Base-by-base conservation (phyloP, 306 rosid species). In the Cyclanthera cordifolia region DNA sequence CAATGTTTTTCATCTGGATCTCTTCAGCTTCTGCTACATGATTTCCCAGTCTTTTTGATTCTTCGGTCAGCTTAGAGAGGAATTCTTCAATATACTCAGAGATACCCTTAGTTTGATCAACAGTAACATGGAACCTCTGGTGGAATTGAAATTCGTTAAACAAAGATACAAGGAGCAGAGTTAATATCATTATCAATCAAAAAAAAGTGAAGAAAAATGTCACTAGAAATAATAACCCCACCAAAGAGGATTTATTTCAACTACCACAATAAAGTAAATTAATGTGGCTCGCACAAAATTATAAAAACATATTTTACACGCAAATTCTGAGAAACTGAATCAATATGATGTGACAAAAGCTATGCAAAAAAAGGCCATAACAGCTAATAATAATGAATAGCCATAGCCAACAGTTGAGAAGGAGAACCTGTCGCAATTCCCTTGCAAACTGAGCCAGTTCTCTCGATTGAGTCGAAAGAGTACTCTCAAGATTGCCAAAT, bases 31-130 rank as follows among this genome's bases (percentile, higher is more conserved):
- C 75, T 51, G 73, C 47, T 57, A 84, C 87, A 23, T 76, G 88
- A 70, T 78, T 74, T 81, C 82, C 90, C 19, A 94, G 84, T 65
- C 65, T 88, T 57, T 78, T 85, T 9, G 88, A 80, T 80, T 94
- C 97, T 60, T 82, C 85, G 6, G 67, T 75, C 71, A 94, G 83
- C 76, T 85, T 85, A 27, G 71, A 78, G 55, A 90, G 80, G 74
- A 82, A 82, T 79, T 83, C 97, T 82, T 88, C 84, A 63, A 88
- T 75, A 73, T 79, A 81, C 37, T 90, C 88, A 43, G 95, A 86
- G 71, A 88, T 86, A 34, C 76, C 85, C 72, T 81, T 78, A 54
- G 83, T 86, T 85, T 88, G 94, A 16, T 83, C 84, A 67, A 83
- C 47, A 27, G 85, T 85, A 14, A 60, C 63, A 30, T 83, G 75